Conservation (phyloP, 805 yeast species). For the Jamesozyma rosinii region DNA sequence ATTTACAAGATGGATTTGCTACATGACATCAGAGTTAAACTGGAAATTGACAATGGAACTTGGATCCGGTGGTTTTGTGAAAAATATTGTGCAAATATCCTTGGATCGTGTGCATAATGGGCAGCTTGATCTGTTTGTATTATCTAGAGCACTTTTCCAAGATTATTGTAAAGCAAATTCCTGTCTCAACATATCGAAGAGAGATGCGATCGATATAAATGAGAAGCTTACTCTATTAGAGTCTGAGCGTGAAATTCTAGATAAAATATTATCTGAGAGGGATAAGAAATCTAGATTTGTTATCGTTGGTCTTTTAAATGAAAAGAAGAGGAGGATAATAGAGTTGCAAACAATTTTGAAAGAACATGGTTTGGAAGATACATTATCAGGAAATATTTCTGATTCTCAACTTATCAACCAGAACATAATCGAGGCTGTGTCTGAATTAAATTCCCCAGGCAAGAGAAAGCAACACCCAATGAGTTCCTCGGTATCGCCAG, state of each 20-base stretch:
- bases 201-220: not conserved
- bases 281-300: slow-evolving; percentile 18
- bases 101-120: slow-evolving; percentile 8
- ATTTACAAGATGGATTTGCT: slow-evolving; percentile 15
- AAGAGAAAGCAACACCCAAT: slow-evolving; percentile 8
- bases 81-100: slow-evolving; percentile 17
- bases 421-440: slow-evolving; percentile 12
- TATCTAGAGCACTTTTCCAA: slow-evolving; percentile 13
- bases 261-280: slow-evolving; percentile 13
- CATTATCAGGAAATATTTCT: not conserved
- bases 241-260: slow-evolving; percentile 9
- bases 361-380: not conserved
- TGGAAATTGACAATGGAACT: slow-evolving; percentile 20
- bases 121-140: slow-evolving; percentile 22
- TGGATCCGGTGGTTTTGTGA: slow-evolving; percentile 11
- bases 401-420: slow-evolving; percentile 17
- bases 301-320: slow-evolving; percentile 19
- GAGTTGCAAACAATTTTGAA: slow-evolving; percentile 11
- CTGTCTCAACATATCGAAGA: not conserved
- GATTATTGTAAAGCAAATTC: slow-evolving; percentile 12
- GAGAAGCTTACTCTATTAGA: slow-evolving; percentile 3
- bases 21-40: slow-evolving; percentile 4
- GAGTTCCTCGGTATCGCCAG: not conserved
- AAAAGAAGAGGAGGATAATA: slow-evolving; percentile 20
- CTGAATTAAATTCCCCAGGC: slow-evolving; percentile 21